A percentile compares a stretch with the other conserved stretches of the same genome.
Conservation (phyloP, 352 stramenopile species). For the Hyaloperonospora arabidopsidis region DNA sequence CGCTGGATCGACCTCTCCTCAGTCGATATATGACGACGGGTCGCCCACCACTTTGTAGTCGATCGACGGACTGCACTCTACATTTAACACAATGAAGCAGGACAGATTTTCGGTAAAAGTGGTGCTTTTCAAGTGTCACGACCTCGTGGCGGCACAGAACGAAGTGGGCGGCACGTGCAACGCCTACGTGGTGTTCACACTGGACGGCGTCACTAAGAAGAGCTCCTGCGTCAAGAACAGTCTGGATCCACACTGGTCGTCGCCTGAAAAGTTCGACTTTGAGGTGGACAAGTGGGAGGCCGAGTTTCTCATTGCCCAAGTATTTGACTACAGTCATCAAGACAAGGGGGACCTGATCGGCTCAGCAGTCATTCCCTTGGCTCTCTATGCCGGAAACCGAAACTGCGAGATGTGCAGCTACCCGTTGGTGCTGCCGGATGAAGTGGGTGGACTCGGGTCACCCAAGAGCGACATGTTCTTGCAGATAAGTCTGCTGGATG, state of each 20-base stretch:
- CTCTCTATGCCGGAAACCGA: conserved; percentile 47
- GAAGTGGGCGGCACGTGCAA: conserved; percentile 63
- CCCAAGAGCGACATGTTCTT: conserved; percentile 54
- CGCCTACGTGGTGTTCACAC: conserved; percentile 61
- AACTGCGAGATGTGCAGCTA: conserved; percentile 66
- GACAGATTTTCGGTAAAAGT: conserved; percentile 47
- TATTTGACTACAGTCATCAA: conserved; percentile 68
- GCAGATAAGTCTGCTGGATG: conserved; percentile 51
- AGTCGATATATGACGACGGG: conserved; percentile 8
- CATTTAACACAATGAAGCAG: conserved; percentile 11
- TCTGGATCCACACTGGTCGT: conserved; percentile 61
- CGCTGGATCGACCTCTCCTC: too few relatives aligned
- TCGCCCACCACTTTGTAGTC: conserved; percentile 6
- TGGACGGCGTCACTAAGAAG: conserved; percentile 42
- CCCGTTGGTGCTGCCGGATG: conserved; percentile 55
- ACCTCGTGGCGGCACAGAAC: conserved; percentile 39
- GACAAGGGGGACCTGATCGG: conserved; percentile 66
- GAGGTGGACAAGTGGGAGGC: conserved; percentile 50
- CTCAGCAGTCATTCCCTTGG: conserved; percentile 54
- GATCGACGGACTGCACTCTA: conserved; percentile 7
- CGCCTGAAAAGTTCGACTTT: conserved; percentile 72
- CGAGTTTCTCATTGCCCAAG: conserved; percentile 55
- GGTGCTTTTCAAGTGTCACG: conserved; percentile 56
- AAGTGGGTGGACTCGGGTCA: conserved; percentile 34
- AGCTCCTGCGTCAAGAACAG: conserved; percentile 60